Conservation (phyloP, 2,329 filamentous ascomycete genomes). For the Graphilbum ipis-grandicollis region DNA sequence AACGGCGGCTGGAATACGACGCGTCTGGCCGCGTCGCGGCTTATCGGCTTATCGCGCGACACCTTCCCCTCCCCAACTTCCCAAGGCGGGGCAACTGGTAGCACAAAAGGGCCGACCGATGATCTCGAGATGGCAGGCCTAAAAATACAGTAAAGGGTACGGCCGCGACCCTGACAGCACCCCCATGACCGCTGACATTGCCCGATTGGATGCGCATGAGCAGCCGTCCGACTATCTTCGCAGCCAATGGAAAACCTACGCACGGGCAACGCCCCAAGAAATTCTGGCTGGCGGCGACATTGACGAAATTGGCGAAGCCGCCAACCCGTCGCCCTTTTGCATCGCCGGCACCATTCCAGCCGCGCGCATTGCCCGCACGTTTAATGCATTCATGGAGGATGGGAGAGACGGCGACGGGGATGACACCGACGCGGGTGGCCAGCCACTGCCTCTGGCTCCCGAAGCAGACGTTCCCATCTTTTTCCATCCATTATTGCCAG, state of each 20-base stretch:
- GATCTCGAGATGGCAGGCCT: no score
- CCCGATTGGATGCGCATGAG: slow-evolving; percentile 55
- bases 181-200: slow-evolving; percentile 24
- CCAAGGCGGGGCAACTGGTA: slow-evolving; percentile 1
- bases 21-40: slow-evolving; percentile 2
- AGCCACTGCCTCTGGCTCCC: neutral
- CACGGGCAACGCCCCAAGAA: slow-evolving; percentile 36
- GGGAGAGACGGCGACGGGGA: neutral
- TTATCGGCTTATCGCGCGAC: slow-evolving; percentile 5
- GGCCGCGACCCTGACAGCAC: no score
- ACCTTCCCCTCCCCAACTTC: no score
- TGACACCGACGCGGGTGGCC: neutral
- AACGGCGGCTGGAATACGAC: neutral
- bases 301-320: slow-evolving; percentile 30
- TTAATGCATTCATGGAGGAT: slow-evolving; percentile 20
- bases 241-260: slow-evolving; percentile 57
- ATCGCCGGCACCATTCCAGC: slow-evolving; percentile 18
- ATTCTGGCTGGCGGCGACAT: slow-evolving; percentile 37
- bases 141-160: no score
- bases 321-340: slow-evolving; percentile 4
- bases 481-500: slow-evolving; percentile 49
- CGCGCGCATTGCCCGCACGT: slow-evolving; percentile 16
- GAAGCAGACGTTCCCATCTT: slow-evolving; percentile 29
- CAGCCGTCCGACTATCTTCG: slow-evolving; percentile 56
- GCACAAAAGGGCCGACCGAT: no score